Base-by-base conservation (phyloP, 805 yeast species). In the Allodekkera sacchari region DNA sequence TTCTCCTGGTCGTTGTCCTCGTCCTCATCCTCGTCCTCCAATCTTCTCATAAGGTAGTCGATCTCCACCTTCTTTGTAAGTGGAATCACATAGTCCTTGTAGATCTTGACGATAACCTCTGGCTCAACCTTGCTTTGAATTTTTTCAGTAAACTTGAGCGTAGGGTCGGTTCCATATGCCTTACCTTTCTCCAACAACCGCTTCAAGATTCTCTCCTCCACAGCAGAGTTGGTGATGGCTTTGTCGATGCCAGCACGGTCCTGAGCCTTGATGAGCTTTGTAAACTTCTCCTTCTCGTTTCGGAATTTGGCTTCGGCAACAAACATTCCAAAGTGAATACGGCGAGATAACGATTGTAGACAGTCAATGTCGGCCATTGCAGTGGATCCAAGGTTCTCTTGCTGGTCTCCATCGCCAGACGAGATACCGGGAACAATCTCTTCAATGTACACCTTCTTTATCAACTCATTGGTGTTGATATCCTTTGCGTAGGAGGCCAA, bases 281-380 rank as follows among this genome's bases (percentile, higher is more conserved):
- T 73, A 61, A 77, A 85, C 31, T 54, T 55, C 30, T 71, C 83
- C 22, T 63, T 67, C 38, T 88, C 92, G 18, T 65, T 61, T 46
- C 68, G 77, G 56, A 75, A 92, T 58, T 92, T 92, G 27, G 95
- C 82, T 55, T 92, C 98, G 5, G 98, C 98, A 7, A 92, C 98
- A 64, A 89, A 92, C 58, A 83, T 83, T 30, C 98, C 98, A 59
- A 89, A 92, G 59, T 92, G 98, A 44, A 92, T 84, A 52, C 98
- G 71, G 48, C 98, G 68, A 7, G 95, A 82, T 27, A 92, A 60
- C 5, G 95, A 79, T 56, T 92, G 96, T 43, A 92, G 66, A 43
- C 82, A 74, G 43, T 83, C 94, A 35, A 89, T 82, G 52, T 92
- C 98, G 40, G 84, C 66, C 24, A 75, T 63, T 4, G 94, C 78